Base-by-base conservation (phyloP, 345 rosid species). In the Lepidium aucheri region DNA sequence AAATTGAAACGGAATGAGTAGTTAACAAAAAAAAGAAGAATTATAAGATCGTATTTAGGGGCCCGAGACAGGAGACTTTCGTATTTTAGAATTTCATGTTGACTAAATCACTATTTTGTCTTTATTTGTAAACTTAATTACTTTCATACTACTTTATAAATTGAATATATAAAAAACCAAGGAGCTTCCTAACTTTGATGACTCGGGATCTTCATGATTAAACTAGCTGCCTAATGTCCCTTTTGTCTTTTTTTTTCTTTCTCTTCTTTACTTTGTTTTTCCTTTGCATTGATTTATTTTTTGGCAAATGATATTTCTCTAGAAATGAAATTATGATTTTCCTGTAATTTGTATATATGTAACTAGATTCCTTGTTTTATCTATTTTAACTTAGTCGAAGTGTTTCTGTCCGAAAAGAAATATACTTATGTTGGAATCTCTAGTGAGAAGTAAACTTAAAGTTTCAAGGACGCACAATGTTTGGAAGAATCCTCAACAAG, bases 21-120 rank as follows among this genome's bases (percentile, higher is more conserved):
- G 53, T 69, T 60, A 40, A 18, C 62, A 3, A 2, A 3, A 36
- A 30, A 40, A 51, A 41, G 13, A 17, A 9, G 2, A 24, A 24
- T 24, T 24, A n/a, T 4, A 44, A 44, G 53, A 47, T 54, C 53
- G 50, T 64, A 38, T 41, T 76, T 66, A 62, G 62, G 76, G 65
- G 64, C 80, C 73, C 75, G 75, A 77, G 79, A 56, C 73, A 54
- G 16, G 42, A 63, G 58, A 41, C 71, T 63, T 76, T 11, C n/a
- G 53, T 73, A 58, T 73, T 73, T 63, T 65, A 73, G 30, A 64
- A 47, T 49, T 65, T 65, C 11, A 34, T 73, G 61, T 73, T 65
- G 76, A 73, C 76, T 65, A 50, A 57, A 65, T 73, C 52, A 64
- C 53, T 64, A 72, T 33, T 65, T 73, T 58, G 76, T 73, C 72